Percentiles rank a stretch among this genome's conserved stretches.
These are phyloP conservation scores for Chloris gayana DNA, from an alignment of 176 grass and related monocot genomes.

Conservation along the genomic window DNA sequence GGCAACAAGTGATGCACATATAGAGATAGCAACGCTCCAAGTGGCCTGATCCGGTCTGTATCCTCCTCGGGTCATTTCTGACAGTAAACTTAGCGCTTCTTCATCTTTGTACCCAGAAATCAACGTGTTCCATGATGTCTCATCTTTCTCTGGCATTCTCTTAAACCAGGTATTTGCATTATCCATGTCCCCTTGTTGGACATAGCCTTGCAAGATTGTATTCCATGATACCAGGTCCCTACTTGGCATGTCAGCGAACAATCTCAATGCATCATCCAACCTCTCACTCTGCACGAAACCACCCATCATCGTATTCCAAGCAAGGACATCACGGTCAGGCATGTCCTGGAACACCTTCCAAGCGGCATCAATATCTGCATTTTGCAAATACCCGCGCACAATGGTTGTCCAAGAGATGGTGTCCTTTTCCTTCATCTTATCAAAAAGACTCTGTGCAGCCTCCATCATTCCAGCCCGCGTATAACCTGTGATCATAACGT, in stretches of 20 bases:
- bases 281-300: slow-evolving; percentile 58
- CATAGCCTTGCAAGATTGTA: slow-evolving; percentile 71
- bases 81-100: slow-evolving; percentile 53
- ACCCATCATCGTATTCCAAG: slow-evolving; percentile 83
- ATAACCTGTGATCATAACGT: slow-evolving; percentile 70
- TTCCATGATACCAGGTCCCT: slow-evolving; percentile 77
- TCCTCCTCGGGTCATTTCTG: slow-evolving; percentile 63
- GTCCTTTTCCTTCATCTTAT: slow-evolving; percentile 62
- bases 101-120: slow-evolving; percentile 66
- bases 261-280: slow-evolving; percentile 63
- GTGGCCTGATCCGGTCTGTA: slow-evolving; percentile 68
- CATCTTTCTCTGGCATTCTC: slow-evolving; percentile 56
- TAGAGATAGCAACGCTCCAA: slow-evolving; percentile 58
- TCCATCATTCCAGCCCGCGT: slow-evolving; percentile 55
- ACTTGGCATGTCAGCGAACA: slow-evolving; percentile 64
- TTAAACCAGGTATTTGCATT: slow-evolving; percentile 62
- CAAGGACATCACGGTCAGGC: slow-evolving; percentile 59
- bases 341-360: slow-evolving; percentile 65
- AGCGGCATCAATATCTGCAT: slow-evolving; percentile 44
- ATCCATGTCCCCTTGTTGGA: slow-evolving; percentile 62
- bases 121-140: slow-evolving; percentile 77
- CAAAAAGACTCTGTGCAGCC: slow-evolving; percentile 48
- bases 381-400: slow-evolving; percentile 65
- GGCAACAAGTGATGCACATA: slow-evolving; percentile 68
- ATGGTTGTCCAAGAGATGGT: slow-evolving; percentile 69